These are phyloP conservation scores for Ganoderma meredithae DNA, from an alignment of 1,284 basidiomycete genomes.

Conservation along the genomic window DNA sequence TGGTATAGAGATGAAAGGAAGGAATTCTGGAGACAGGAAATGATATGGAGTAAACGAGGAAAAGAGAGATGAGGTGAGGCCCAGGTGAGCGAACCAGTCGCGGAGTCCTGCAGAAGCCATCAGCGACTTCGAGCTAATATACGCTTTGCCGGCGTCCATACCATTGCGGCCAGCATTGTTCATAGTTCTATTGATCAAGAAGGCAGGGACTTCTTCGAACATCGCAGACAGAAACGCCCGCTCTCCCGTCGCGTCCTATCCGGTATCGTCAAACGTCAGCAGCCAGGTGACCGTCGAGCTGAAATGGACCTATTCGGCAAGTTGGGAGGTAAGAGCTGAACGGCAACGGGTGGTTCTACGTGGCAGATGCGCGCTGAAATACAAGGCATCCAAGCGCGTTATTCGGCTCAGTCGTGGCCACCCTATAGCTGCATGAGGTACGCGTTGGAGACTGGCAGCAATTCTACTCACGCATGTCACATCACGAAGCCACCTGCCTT, in stretches of 20 bases:
- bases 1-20: neutral
- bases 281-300: neutral
- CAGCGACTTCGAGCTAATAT: neutral
- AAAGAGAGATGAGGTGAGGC: neutral
- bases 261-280: neutral
- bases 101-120: neutral
- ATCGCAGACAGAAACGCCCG: too few relatives aligned
- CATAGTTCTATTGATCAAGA: neutral
- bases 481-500: neutral
- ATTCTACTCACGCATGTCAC: neutral
- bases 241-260: neutral
- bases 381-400: neutral
- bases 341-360: neutral
- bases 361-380: neutral
- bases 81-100: conserved; percentile 6
- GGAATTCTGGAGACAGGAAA: neutral
- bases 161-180: neutral
- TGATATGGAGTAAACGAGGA: neutral
- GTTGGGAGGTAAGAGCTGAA: neutral
- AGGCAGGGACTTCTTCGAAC: neutral
- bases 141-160: neutral
- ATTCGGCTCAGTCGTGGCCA: neutral
- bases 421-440: neutral
- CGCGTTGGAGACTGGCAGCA: neutral
- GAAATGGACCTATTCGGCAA: neutral